A percentile compares a stretch with the other conserved stretches of the same genome.
Conservation (phyloP, 1,284 basidiomycete genomes). For the Apiotrichum akiyoshidainum region DNA sequence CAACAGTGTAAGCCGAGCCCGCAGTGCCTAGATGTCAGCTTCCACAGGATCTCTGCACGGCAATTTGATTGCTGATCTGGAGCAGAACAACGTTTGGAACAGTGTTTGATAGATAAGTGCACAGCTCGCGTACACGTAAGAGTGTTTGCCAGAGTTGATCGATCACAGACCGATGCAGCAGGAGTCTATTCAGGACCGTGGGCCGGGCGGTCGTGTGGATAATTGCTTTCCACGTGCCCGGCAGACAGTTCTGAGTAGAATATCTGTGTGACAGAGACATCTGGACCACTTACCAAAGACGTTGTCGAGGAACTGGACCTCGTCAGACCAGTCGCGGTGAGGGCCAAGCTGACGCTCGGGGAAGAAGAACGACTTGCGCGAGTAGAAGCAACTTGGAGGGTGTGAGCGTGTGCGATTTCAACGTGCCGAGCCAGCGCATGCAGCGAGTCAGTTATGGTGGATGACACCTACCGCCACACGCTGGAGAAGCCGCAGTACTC, state of each 20-base stretch:
- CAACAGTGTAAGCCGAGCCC: slow-evolving; percentile 93
- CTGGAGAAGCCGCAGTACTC: slow-evolving; percentile 69
- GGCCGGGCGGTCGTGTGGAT: not conserved
- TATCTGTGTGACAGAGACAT: not conserved
- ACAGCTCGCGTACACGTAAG: too few species aligned
- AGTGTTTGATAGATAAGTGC: too few species aligned
- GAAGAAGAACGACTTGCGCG: slow-evolving; percentile 98
- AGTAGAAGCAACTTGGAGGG: slow-evolving; percentile 71
- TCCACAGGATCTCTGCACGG: too few species aligned
- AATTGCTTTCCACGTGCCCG: too few species aligned
- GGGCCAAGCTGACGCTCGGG: slow-evolving; percentile 92
- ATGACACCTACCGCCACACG: slow-evolving; percentile 63
- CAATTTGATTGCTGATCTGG: not conserved
- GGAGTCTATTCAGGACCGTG: not conserved
- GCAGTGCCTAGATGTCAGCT: slow-evolving; percentile 50
- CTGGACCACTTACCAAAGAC: slow-evolving; percentile 54
- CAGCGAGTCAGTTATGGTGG: too few species aligned
- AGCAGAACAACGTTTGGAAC: too few species aligned
- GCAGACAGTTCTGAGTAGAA: too few species aligned
- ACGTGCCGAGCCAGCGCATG: not conserved
- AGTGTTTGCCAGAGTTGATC: not conserved
- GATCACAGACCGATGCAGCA: not conserved
- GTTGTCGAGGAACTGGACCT: slow-evolving; percentile 85
- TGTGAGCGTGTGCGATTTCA: not conserved
- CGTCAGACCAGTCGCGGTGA: slow-evolving; percentile 90